Evolutionary conservation across 148 eudicot species (phyloP).

Genomic region (Talinum fruticosum): DNA sequence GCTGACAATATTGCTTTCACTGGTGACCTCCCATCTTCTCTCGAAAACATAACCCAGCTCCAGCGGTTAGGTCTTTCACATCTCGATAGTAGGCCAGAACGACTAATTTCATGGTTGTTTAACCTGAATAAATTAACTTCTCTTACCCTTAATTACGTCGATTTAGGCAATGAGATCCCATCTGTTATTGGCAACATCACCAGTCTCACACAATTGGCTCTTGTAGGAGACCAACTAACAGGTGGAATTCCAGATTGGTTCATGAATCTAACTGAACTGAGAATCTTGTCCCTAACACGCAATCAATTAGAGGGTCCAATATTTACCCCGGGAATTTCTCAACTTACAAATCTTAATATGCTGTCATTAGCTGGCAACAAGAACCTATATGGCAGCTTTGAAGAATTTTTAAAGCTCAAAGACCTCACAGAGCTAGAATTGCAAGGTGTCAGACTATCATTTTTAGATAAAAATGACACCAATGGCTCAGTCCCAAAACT

Average conservation of each 20-base stretch:
- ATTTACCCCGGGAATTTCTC: conserved; percentile 12
- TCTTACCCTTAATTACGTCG: not conserved
- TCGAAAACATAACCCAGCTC: conserved; percentile 22
- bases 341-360: not conserved
- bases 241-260: conserved; percentile 26
- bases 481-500: not conserved
- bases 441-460: not conserved
- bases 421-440: not conserved
- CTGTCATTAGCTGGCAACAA: not conserved
- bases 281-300: not conserved
- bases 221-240: conserved; percentile 13
- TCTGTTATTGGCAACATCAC: conserved; percentile 10
- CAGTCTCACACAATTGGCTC: conserved; percentile 1
- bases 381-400: conserved; percentile 5
- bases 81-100: not conserved
- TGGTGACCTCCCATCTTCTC: conserved; percentile 19
- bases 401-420: not conserved
- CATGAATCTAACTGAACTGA: conserved; percentile 16
- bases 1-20: not conserved
- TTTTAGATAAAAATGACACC: not conserved
- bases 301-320: conserved; percentile 27
- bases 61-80: not conserved
- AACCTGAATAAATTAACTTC: conserved; percentile 13
- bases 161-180: conserved; percentile 1
- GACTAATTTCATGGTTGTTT: conserved; percentile 13